Evolutionary conservation across 805 yeast species (phyloP).

Genomic region (Isabelozyma pseudorhagii): DNA sequence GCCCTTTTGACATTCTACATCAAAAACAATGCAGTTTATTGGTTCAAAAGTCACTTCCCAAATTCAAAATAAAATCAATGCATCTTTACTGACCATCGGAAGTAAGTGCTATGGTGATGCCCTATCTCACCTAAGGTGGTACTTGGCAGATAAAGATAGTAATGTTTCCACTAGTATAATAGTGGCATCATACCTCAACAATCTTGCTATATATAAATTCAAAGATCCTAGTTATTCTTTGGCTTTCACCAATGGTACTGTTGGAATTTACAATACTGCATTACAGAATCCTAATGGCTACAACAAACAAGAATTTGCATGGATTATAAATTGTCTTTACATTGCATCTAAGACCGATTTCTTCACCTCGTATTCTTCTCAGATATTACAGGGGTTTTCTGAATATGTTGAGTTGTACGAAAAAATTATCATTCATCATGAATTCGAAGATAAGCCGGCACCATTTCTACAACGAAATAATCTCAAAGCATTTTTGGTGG

Average conservation of each 20-base stretch:
- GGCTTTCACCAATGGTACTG: slow-evolving; percentile 19
- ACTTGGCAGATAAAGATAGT: slow-evolving; percentile 1
- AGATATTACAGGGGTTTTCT: slow-evolving; percentile 9
- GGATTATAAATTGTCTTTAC: slow-evolving; percentile 11
- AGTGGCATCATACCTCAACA: slow-evolving; percentile 16
- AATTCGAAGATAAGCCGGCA: background rate
- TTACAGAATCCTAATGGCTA: background rate
- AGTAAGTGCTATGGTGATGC: slow-evolving; percentile 11
- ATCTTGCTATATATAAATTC: slow-evolving; percentile 17
- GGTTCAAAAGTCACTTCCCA: background rate
- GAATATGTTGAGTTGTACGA: slow-evolving; percentile 2
- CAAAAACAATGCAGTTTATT: background rate
- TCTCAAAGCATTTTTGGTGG: slow-evolving; percentile 2
- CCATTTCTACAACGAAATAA: background rate
- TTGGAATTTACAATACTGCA: slow-evolving; percentile 10
- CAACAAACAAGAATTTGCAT: slow-evolving; percentile 5
- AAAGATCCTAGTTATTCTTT: slow-evolving; percentile 11
- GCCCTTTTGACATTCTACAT: background rate
- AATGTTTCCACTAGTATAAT: slow-evolving; percentile 14
- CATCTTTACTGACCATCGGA: slow-evolving; percentile 2
- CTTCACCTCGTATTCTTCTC: slow-evolving; percentile 13
- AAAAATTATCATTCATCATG: background rate
- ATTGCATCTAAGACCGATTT: slow-evolving; percentile 12
- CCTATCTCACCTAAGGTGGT: slow-evolving; percentile 6
- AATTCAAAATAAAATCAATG: background rate